Percentiles rank a stretch among this genome's conserved stretches.
Evolutionary conservation across 2,329 filamentous ascomycete species (phyloP).

Genomic region (Arthrobotrys sinensis): DNA sequence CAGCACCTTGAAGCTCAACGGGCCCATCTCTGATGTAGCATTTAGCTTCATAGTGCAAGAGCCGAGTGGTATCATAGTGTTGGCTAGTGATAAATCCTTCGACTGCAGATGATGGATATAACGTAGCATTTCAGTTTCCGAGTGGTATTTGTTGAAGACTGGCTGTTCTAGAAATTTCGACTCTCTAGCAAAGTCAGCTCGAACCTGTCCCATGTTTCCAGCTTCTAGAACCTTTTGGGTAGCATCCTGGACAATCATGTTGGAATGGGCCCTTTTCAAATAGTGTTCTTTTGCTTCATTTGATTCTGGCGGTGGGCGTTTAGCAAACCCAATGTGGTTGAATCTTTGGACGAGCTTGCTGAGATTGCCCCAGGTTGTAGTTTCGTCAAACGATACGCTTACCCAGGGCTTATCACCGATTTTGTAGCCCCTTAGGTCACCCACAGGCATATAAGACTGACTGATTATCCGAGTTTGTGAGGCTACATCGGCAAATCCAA

Average conservation of each 20-base stretch:
- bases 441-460: not conserved
- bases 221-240: conserved; percentile 11
- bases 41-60: conserved; percentile 99
- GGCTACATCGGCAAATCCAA: conserved; percentile 17
- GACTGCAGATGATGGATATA: conserved; percentile 95
- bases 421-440: not conserved
- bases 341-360: conserved; percentile 8
- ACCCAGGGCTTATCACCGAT: conserved; percentile 3
- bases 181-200: conserved; percentile 77
- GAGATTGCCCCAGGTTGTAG: not conserved
- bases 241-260: conserved; percentile 4
- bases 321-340: not conserved
- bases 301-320: not conserved
- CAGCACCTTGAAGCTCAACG: conserved; percentile 83
- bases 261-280: not conserved
- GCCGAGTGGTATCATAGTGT: conserved; percentile 97
- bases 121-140: conserved; percentile 91
- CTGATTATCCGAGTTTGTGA: not conserved
- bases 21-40: conserved; percentile 91
- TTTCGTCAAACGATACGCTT: conserved; percentile 50
- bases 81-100: conserved; percentile 92
- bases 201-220: conserved; percentile 64
- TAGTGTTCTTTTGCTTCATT: not conserved
- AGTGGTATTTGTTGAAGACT: conserved; percentile 95
- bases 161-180: conserved; percentile 87